Conservation (phyloP, 1,284 basidiomycete species). For the Microbotryomycetes sp. region DNA sequence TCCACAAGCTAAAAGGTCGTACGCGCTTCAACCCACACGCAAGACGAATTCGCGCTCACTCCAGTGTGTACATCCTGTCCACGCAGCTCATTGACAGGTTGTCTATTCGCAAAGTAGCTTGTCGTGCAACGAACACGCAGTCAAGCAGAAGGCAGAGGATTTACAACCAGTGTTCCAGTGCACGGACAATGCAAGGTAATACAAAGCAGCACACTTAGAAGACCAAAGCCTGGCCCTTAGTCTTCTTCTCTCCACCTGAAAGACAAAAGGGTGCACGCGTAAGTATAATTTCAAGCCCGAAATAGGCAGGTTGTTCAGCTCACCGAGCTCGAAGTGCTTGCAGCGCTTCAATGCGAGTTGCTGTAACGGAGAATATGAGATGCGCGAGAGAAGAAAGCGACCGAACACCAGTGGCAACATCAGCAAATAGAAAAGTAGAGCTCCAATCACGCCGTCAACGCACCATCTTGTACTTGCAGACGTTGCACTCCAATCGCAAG, state of each 20-base stretch:
- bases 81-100: no score
- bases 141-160: no score
- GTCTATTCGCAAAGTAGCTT: no score
- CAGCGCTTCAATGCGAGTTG: conserved; percentile 86
- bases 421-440: neutral
- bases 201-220: conserved; percentile 52
- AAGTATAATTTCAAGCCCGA: neutral
- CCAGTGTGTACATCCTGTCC: no score
- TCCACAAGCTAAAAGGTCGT: no score
- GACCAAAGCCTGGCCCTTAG: conserved; percentile 86
- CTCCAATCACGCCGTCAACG: neutral
- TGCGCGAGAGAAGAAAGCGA: no score
- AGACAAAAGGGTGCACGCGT: conserved; percentile 77
- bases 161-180: no score
- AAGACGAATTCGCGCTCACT: no score
- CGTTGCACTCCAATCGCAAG: conserved; percentile 91
- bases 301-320: neutral
- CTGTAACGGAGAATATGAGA: conserved; percentile 6
- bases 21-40: no score
- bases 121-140: no score
- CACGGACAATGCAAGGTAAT: no score
- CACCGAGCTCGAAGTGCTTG: conserved; percentile 61
- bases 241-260: conserved; percentile 99
- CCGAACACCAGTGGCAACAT: neutral
- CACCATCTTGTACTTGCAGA: conserved; percentile 94